Evolutionary conservation across 108 stramenopile genomes (phyloP).

Genomic region (Conticribra guillardii): DNA sequence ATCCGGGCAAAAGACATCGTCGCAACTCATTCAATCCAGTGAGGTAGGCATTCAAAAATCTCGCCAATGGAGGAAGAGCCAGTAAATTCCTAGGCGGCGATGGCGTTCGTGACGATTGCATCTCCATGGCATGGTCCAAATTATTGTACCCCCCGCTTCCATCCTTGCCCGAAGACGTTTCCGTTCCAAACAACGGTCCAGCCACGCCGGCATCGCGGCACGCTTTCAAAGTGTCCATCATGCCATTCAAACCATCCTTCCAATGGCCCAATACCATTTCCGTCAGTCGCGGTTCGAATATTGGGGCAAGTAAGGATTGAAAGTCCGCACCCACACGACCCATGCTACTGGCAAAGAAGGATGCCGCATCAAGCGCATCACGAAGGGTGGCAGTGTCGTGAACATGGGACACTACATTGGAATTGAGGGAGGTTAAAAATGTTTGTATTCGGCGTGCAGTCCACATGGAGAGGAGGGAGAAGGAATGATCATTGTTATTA

Average conservation of each 20-base stretch:
- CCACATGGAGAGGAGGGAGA: conserved; percentile 82
- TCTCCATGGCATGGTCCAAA: conserved; percentile 13
- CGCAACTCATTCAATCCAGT: conserved; percentile 84
- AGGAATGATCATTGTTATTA: conserved; percentile 51
- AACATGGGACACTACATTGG: conserved; percentile 46
- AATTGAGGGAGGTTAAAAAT: conserved; percentile 63
- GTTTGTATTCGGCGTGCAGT: conserved; percentile 72
- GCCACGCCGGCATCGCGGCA: conserved; percentile 82
- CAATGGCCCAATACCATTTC: conserved; percentile 62
- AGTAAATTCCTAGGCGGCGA: conserved; percentile 75
- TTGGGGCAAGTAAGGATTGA: conserved; percentile 65
- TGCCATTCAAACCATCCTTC: conserved; percentile 67
- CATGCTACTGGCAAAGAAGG: conserved; percentile 85
- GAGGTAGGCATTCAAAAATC: conserved; percentile 80
- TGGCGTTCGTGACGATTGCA: conserved; percentile 46
- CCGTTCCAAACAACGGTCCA: conserved; percentile 60
- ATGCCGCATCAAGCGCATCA: conserved; percentile 81
- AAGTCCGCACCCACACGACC: conserved; percentile 88
- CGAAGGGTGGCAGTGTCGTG: conserved; percentile 76
- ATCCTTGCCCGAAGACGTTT: conserved; percentile 27
- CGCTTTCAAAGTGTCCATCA: conserved; percentile 74
- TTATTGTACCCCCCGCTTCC: conserved; percentile 12
- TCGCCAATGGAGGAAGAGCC: conserved; percentile 81
- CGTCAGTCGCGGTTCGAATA: conserved; percentile 71
- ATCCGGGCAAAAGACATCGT: conserved; percentile 81